phyloP scores from a whole-genome alignment of 495 filamentous ascomycete species.

The Penicillium cosmopolitanum region DNA sequence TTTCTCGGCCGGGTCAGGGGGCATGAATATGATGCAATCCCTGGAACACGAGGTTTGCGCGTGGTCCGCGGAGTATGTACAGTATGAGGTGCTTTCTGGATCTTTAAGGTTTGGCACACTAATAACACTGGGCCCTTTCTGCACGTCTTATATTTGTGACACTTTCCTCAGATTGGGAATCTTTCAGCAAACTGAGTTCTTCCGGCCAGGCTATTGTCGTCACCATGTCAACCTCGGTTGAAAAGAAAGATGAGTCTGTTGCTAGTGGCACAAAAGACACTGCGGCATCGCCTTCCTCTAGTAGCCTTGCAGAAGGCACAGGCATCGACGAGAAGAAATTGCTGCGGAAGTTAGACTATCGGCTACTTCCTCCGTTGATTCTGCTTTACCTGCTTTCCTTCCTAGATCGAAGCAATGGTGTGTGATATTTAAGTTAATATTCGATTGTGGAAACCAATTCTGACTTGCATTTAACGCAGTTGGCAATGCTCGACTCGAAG shows the following conservation, averaged over 20 bases:
- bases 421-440: not conserved
- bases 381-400: slow-evolving; percentile 75
- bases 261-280: slow-evolving; percentile 3
- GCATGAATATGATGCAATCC: not conserved
- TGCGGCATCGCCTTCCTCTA: slow-evolving; percentile 16
- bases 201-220: not conserved
- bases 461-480: slow-evolving; percentile 36
- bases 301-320: slow-evolving; percentile 24
- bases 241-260: slow-evolving; percentile 9
- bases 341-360: slow-evolving; percentile 66
- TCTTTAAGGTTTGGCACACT: not conserved
- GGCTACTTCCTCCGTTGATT: slow-evolving; percentile 67
- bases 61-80: not conserved
- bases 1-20: slow-evolving; percentile 5
- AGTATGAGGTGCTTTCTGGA: slow-evolving; percentile 1
- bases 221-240: slow-evolving; percentile 15
- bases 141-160: not conserved
- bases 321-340: slow-evolving; percentile 63
- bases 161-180: not conserved
- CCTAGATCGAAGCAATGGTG: slow-evolving; percentile 75
- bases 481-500: slow-evolving; percentile 63
- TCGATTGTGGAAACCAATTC: slow-evolving; percentile 17
- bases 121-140: not conserved
- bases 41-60: slow-evolving; percentile 3
- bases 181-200: no score